Conservation (phyloP, 1,284 basidiomycete species). For the Ceratobasidium sp. region DNA sequence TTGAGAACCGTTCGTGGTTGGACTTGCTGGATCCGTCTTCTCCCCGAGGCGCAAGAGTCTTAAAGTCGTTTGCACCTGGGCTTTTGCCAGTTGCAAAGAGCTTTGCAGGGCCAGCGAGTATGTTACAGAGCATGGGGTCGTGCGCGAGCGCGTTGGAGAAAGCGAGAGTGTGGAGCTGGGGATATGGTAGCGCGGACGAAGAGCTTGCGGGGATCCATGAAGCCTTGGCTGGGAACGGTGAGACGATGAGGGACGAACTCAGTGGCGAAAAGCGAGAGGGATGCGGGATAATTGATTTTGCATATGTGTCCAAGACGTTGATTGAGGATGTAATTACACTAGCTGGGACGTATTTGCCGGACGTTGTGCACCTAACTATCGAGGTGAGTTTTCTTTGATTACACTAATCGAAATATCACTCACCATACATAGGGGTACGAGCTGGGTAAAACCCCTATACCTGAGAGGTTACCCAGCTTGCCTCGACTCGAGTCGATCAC, state of each 20-base stretch:
- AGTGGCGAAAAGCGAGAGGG: slow-evolving; percentile 18
- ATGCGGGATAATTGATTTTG: slow-evolving; percentile 19
- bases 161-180: slow-evolving; percentile 39
- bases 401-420: background rate
- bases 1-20: slow-evolving; percentile 37
- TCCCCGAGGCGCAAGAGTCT: slow-evolving; percentile 24
- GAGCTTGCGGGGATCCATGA: slow-evolving; percentile 34
- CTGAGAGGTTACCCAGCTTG: slow-evolving; percentile 26
- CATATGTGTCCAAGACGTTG: slow-evolving; percentile 35
- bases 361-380: slow-evolving; percentile 30
- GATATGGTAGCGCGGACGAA: slow-evolving; percentile 37
- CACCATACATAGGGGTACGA: slow-evolving; percentile 25
- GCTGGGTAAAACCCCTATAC: slow-evolving; percentile 26
- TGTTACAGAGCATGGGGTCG: slow-evolving; percentile 34
- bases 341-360: slow-evolving; percentile 22
- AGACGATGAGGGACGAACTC: slow-evolving; percentile 8
- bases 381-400: slow-evolving; percentile 15
- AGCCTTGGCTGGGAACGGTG: slow-evolving; percentile 20
- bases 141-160: slow-evolving; percentile 21
- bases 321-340: slow-evolving; percentile 34
- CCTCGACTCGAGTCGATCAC: slow-evolving; percentile 34
- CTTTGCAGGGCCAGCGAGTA: slow-evolving; percentile 36
- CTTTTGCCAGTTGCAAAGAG: slow-evolving; percentile 23
- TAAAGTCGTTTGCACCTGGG: slow-evolving; percentile 32
- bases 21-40: slow-evolving; percentile 31